Base-by-base conservation (phyloP, 1,284 basidiomycete species). In the Boletus mariae region DNA sequence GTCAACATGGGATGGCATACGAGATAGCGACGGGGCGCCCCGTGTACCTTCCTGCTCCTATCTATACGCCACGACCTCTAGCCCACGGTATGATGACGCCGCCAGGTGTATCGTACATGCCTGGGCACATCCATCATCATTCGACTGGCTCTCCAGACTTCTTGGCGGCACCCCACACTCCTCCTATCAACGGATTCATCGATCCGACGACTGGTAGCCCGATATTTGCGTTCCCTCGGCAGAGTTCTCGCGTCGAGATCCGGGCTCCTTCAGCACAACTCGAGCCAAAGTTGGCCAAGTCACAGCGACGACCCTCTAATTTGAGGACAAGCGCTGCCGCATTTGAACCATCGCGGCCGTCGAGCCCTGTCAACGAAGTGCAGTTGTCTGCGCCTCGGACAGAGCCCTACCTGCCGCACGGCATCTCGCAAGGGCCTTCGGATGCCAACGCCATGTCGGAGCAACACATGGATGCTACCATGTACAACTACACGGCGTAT, bases 21-120 rank as follows among this genome's bases (percentile, higher is more conserved):
- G 88, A 91, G 66, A 66, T 91, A 52, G 81, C 86, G 10, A 90
- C 87, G 6, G 89, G 90, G 28, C 85, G 85, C 38, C 81, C 86
- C 7, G 83, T 92, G 32, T 86, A 85, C 60, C 74, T 90, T 15
- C 73, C 79, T 35, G 75, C 80, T 8, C 78, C 82, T 23, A 78
- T 88, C 71, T 88, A 83, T 64, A 82, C 80, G 44, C 84, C 85
- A 47, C 84, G 80, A 17, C 82, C 85, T 20, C 67, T 84, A 55
- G 75, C 84, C 60, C 80, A 79, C 54, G 72, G 76, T 20, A 77
- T 82, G 61, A 72, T 77, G 63, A 71, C 70, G 34, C 73, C 69
- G 52, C 72, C 69, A 40, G 68, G 71, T 40, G 62, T 81, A 40
- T 64, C 75, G 12, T 71, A 65, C 49, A 37, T 71, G 35, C 55